A percentile compares a stretch with the other conserved stretches of the same genome.
Evolutionary conservation across 345 rosid genomes (phyloP).

Genomic region (Triadica sebifera): DNA sequence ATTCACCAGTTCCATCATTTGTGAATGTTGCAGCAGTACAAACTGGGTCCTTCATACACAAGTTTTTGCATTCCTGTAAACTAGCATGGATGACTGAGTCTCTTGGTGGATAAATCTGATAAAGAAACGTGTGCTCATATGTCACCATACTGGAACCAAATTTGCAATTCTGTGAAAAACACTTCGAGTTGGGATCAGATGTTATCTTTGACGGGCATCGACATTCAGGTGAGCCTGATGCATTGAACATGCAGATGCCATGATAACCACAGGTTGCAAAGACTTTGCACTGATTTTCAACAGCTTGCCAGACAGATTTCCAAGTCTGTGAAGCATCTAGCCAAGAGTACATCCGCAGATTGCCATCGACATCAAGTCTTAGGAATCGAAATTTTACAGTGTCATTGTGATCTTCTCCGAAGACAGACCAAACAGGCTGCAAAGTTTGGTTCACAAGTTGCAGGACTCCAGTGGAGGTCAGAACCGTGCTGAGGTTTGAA

Average conservation of each 20-base stretch:
- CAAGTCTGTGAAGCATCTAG: conserved; percentile 41
- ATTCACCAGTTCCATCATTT: conserved; percentile 51
- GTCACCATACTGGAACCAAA: conserved; percentile 43
- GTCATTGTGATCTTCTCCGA: conserved; percentile 71
- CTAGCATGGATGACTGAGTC: conserved; percentile 40
- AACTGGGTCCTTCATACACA: conserved; percentile 42
- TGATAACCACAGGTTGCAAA: conserved; percentile 71
- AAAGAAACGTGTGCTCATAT: conserved; percentile 50
- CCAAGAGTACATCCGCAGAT: conserved; percentile 81
- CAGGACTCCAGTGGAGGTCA: conserved; percentile 58
- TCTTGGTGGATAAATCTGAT: conserved; percentile 67
- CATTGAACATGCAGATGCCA: conserved; percentile 58
- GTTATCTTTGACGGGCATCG: conserved; percentile 45
- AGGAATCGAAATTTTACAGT: conserved; percentile 58
- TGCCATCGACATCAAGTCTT: conserved; percentile 73
- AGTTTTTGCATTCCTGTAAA: conserved; percentile 47
- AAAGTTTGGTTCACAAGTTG: conserved; percentile 40
- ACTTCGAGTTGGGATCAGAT: conserved; percentile 34
- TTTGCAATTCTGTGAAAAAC: conserved; percentile 47
- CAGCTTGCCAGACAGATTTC: conserved; percentile 86
- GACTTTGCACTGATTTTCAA: conserved; percentile 80
- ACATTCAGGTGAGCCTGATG: conserved; percentile 50
- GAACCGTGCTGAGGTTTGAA: conserved; percentile 51
- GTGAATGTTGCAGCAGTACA: conserved; percentile 66
- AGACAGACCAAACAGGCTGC: conserved; percentile 53